Conservation (phyloP, 2,329 filamentous ascomycete species). For the Tolypocladium guangdongense region DNA sequence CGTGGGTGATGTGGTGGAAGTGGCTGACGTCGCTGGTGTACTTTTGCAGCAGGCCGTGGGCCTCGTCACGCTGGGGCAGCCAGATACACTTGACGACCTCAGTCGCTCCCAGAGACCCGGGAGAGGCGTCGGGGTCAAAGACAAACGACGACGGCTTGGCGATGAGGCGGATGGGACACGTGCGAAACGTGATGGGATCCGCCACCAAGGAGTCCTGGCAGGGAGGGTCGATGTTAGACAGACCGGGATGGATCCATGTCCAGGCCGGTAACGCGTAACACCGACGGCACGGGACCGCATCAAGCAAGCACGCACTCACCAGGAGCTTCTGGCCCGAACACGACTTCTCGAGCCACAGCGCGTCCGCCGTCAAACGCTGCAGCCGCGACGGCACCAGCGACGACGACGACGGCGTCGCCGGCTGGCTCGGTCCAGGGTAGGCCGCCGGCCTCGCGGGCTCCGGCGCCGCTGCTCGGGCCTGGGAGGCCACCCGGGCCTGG, state of each 20-base stretch:
- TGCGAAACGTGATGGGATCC: conserved; percentile 20
- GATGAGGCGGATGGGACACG: conserved; percentile 21
- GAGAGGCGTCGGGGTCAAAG: conserved; percentile 14
- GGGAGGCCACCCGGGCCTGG: conserved; percentile 8
- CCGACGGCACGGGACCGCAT: not conserved
- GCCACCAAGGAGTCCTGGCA: conserved; percentile 17
- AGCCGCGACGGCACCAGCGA: conserved; percentile 16
- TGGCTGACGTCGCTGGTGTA: conserved; percentile 18
- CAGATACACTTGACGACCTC: conserved; percentile 22
- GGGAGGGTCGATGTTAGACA: conserved; percentile 2
- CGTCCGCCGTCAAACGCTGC: conserved; percentile 22
- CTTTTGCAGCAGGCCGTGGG: conserved; percentile 17
- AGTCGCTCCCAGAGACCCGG: conserved; percentile 10
- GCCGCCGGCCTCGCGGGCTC: not conserved
- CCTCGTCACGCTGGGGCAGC: conserved; percentile 20
- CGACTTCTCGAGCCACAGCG: conserved; percentile 20
- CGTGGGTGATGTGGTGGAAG: conserved; percentile 21
- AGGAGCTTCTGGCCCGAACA: conserved; percentile 18
- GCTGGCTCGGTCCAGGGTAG: conserved; percentile 1
- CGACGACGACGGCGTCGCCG: conserved; percentile 5
- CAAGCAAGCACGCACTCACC: conserved; percentile 11
- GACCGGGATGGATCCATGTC: not conserved
- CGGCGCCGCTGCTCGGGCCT: not conserved
- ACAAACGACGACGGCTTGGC: conserved; percentile 19
- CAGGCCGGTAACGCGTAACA: not conserved